Percentiles rank a stretch among this genome's conserved stretches.
These are phyloP conservation scores for Lodderomyces theae DNA, from an alignment of 1,139 yeast genomes.

Conservation along the genomic window DNA sequence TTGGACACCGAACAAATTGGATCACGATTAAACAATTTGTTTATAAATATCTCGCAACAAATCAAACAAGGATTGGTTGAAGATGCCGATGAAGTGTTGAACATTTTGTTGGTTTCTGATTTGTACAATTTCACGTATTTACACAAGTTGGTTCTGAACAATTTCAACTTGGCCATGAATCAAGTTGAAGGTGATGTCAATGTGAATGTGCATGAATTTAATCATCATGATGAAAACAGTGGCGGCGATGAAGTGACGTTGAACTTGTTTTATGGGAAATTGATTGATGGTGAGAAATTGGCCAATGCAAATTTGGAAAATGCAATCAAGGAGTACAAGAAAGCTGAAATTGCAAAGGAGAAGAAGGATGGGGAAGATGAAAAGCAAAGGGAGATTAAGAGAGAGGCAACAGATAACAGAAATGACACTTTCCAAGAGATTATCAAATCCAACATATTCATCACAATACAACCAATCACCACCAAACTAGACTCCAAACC, in stretches of 20 bases:
- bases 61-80: conserved; percentile 63
- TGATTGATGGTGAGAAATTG: conserved; percentile 84
- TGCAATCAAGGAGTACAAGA: conserved; percentile 49
- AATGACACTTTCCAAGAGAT: conserved; percentile 25
- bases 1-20: conserved; percentile 33
- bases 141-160: conserved; percentile 60
- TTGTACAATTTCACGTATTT: conserved; percentile 67
- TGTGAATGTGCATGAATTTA: conserved; percentile 52
- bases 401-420: conserved; percentile 21
- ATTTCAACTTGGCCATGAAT: conserved; percentile 78
- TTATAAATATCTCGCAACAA: conserved; percentile 40
- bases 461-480: conserved; percentile 69
- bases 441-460: conserved; percentile 64
- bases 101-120: conserved; percentile 67
- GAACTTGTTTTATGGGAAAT: conserved; percentile 72
- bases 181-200: conserved; percentile 90
- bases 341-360: conserved; percentile 19
- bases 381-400: conserved; percentile 14
- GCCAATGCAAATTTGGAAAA: conserved; percentile 84
- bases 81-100: conserved; percentile 56
- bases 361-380: conserved; percentile 23
- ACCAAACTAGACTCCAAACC: conserved; percentile 1
- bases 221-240: conserved; percentile 16
- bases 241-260: conserved; percentile 36
- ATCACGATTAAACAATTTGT: conserved; percentile 34